phyloP scores from a whole-genome alignment of 768 basidiomycete species.

The Termitomyces titanicus region DNA sequence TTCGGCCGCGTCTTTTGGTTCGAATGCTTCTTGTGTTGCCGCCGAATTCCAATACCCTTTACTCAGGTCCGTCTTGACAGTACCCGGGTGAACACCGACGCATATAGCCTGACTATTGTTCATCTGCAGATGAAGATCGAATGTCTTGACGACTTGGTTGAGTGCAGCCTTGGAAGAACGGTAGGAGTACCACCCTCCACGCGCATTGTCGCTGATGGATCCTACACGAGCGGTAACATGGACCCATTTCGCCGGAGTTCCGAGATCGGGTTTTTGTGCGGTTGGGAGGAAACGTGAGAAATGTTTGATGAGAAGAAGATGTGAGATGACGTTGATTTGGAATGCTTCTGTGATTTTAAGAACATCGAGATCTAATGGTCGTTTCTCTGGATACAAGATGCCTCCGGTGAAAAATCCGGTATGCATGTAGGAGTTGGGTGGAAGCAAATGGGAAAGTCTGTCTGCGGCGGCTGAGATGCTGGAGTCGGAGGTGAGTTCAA shows the following conservation, averaged over 20 bases:
- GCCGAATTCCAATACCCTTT: constrained; percentile 46
- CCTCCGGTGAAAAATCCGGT: constrained; percentile 56
- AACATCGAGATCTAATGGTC: constrained; percentile 44
- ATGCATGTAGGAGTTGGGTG: constrained; percentile 40
- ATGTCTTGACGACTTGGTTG: constrained; percentile 60
- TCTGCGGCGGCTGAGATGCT: constrained; percentile 48
- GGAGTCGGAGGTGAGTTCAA: constrained; percentile 49
- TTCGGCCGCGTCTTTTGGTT: constrained; percentile 46
- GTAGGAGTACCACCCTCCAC: constrained; percentile 63
- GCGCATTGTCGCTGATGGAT: constrained; percentile 52
- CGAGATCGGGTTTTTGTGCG: constrained; percentile 17
- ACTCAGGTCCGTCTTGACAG: constrained; percentile 58
- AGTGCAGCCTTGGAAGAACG: constrained; percentile 60
- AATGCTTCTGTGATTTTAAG: constrained; percentile 40
- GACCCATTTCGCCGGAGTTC: constrained; percentile 48
- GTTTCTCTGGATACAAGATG: constrained; percentile 51
- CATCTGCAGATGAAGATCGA: constrained; percentile 50
- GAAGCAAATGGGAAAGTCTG: constrained; percentile 32
- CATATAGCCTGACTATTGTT: constrained; percentile 45
- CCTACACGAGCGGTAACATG: constrained; percentile 60
- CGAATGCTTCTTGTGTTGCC: constrained; percentile 36
- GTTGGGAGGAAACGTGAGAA: constrained; percentile 55
- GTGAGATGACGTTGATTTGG: constrained; percentile 56
- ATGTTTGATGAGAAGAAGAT: constrained; percentile 59
- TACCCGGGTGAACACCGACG: constrained; percentile 57